Evolutionary conservation across 2,329 filamentous ascomycete species (phyloP), one percentile per base, ranked within the genome.

Genomic region (Neurospora sp.): DNA sequence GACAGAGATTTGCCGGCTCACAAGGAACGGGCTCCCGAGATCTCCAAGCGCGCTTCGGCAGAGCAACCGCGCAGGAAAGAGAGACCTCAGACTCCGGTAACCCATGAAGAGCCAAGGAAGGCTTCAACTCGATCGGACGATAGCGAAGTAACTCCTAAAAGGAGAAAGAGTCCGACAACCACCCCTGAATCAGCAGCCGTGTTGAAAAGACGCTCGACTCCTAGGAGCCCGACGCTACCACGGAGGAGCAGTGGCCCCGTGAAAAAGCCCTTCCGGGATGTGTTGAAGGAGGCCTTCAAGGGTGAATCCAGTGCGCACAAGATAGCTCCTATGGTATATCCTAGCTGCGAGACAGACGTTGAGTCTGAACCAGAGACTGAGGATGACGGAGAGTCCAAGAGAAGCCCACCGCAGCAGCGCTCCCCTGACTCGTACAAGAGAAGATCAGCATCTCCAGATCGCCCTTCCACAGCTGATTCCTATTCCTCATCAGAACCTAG

Each of bases 211-310:
- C 87, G 84, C 66, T 82, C 83, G 62, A 87, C 88, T 28, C 88
- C 84, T 38, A 83, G 86, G 73, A 82, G 76, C 70, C 75, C 81
- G 1, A 80, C 85, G 1, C 83, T 86, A 6, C 83, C 86, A 0
- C 68, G 82, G 6, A 89, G 85, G 75, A 72, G 81, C 0, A 78
- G 75, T 4, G 70, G 72, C 12, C 28, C 52, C 28, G 52, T 36
- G 12, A 88, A 85, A 75, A 82, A 82, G 41, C 85, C 84, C 0
- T 82, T 90, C 69, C 83, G 88, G 28, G 88, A 88, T 52, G 83
- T 84, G 66, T 78, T 90, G 8, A 86, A 85, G 69, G 87, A 88
- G 71, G 88, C 87, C 3, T 90, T 90, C 74, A 84, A 84, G 46
- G 88, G 88, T 38, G 87, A 90, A 76, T 89, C 88, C 1, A 82